phyloP scores from a whole-genome alignment of 2,329 filamentous ascomycete species.

The Blumeria graminis region DNA sequence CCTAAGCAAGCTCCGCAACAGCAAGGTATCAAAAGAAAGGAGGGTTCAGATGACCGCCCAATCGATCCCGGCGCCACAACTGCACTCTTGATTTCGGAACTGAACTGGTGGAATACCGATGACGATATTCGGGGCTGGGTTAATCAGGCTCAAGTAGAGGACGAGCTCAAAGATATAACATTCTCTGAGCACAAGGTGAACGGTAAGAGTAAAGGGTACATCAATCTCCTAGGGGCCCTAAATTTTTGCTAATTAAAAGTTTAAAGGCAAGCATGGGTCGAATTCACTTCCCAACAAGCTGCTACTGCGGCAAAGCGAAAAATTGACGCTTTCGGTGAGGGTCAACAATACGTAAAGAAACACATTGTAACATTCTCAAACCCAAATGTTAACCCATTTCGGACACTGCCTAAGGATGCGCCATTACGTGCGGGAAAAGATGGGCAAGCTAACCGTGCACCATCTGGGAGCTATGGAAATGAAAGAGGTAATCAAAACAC shows the following conservation, averaged over 20 bases:
- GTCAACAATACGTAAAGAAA: conserved; percentile 32
- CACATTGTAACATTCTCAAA: conserved; percentile 51
- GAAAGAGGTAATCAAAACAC: conserved; percentile 17
- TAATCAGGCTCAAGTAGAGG: conserved; percentile 53
- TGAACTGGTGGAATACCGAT: conserved; percentile 94
- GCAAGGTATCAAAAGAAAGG: conserved; percentile 36
- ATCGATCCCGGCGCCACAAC: conserved; percentile 36
- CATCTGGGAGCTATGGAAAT: conserved; percentile 25
- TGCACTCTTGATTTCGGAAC: conserved; percentile 65
- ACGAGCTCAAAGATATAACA: conserved; percentile 73
- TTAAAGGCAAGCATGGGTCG: conserved; percentile 47
- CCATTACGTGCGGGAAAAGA: conserved; percentile 45
- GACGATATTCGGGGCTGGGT: conserved; percentile 83
- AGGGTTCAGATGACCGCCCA: conserved; percentile 30
- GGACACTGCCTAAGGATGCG: conserved; percentile 71
- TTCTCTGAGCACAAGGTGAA: conserved; percentile 99
- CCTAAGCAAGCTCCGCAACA: conserved; percentile 19
- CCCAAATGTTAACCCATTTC: conserved; percentile 64
- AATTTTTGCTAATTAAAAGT: conserved; percentile 3
- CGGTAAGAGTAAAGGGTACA: conserved; percentile 88
- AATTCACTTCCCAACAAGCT: conserved; percentile 63
- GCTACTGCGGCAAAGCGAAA: conserved; percentile 65
- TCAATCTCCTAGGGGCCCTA: conserved; percentile 12
- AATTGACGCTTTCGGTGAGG: conserved; percentile 39
- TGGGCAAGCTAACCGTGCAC: conserved; percentile 26